Conservation (phyloP, 164 flowering plant genomes). For the grape (Vitis vinifera) region DNA sequence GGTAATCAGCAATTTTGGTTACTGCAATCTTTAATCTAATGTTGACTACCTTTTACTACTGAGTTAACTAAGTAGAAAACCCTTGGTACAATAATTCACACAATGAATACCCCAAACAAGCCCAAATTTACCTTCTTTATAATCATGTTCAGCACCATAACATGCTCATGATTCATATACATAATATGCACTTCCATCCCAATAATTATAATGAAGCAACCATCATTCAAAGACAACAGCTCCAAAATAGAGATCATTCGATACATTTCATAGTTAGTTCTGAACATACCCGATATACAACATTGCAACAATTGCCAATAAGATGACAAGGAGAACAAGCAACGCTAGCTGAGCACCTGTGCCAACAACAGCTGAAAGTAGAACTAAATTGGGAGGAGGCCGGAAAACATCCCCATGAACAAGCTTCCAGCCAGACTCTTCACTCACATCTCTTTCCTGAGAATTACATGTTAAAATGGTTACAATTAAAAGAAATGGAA, state of each 20-base stretch:
- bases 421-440: constrained; percentile 99
- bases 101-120: too few species aligned
- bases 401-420: constrained; percentile 99
- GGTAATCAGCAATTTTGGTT: too few species aligned
- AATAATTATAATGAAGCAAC: not conserved
- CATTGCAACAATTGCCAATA: constrained; percentile 88
- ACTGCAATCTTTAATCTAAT: too few species aligned
- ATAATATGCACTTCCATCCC: too few species aligned
- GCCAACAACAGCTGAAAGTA: constrained; percentile 93
- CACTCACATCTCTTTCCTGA: constrained; percentile 98
- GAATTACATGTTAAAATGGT: constrained; percentile 2
- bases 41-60: too few species aligned
- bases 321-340: constrained; percentile 92
- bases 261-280: not conserved
- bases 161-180: too few species aligned
- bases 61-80: too few species aligned
- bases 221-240: not conserved
- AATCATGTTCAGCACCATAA: too few species aligned
- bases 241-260: not conserved
- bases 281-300: constrained; percentile 88
- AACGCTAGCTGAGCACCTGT: constrained; percentile 95
- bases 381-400: constrained; percentile 69
- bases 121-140: too few species aligned
- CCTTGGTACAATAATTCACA: too few species aligned
- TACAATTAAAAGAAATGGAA: not conserved